phyloP scores from a whole-genome alignment of 2,329 filamentous ascomycete genomes.

The Aspergillus ochraceoroseus region DNA sequence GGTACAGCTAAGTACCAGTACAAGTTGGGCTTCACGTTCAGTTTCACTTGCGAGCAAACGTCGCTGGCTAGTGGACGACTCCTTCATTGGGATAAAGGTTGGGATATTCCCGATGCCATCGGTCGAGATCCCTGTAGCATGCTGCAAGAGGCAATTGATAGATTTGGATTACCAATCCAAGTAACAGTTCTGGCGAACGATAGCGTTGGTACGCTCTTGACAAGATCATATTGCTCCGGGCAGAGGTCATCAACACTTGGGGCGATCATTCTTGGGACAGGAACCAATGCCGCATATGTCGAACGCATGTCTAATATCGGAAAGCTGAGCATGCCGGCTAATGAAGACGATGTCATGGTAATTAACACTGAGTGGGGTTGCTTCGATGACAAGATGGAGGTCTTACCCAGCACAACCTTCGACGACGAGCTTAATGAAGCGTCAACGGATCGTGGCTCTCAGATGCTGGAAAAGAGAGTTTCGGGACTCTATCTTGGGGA shows the following conservation, averaged over 20 bases:
- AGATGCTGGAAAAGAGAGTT: conserved; percentile 23
- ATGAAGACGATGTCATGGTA: conserved; percentile 16
- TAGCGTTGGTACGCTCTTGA: conserved; percentile 21
- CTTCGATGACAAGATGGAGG: conserved; percentile 20
- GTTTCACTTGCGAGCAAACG: conserved; percentile 21
- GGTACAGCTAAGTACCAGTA: conserved; percentile 2
- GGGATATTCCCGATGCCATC: conserved; percentile 23
- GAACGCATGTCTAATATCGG: conserved; percentile 15
- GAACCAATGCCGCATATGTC: conserved; percentile 23
- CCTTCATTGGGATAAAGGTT: conserved; percentile 23
- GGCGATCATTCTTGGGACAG: conserved; percentile 23
- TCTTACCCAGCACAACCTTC: conserved; percentile 19
- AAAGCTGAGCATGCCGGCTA: conserved; percentile 1
- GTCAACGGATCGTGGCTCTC: conserved; percentile 15
- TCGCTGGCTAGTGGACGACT: conserved; percentile 18
- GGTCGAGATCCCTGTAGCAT: conserved; percentile 20
- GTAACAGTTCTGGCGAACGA: conserved; percentile 23
- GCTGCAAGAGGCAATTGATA: conserved; percentile 23
- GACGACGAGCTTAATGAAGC: conserved; percentile 17
- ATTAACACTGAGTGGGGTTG: conserved; percentile 25
- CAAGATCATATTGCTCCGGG: conserved; percentile 17
- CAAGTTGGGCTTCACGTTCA: conserved; percentile 23
- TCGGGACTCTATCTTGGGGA: conserved; percentile 23
- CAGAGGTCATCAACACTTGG: conserved; percentile 14
- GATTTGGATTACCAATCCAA: conserved; percentile 15